Percentiles rank a stretch among this genome's conserved stretches.
Conservation (phyloP, 768 basidiomycete species). For the Russula sp. region DNA sequence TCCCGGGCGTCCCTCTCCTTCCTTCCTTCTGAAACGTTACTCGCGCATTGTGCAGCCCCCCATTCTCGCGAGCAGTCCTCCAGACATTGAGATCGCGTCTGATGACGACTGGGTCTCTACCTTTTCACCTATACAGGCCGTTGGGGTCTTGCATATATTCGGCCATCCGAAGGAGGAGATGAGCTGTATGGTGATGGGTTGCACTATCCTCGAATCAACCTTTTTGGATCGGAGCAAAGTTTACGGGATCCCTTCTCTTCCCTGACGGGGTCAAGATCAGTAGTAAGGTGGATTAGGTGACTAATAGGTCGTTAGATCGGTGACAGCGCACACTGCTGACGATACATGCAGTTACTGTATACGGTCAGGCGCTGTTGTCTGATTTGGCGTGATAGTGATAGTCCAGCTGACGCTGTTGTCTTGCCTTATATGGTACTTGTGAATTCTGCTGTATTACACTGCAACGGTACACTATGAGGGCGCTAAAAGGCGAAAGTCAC, state of each 20-base stretch:
- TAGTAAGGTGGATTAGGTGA: background rate
- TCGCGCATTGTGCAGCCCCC: slow-evolving; percentile 19
- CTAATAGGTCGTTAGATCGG: too few relatives aligned
- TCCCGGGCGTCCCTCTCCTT: slow-evolving; percentile 18
- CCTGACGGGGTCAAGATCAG: background rate
- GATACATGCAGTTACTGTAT: too few relatives aligned
- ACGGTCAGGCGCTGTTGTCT: too few relatives aligned
- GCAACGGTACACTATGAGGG: too few relatives aligned
- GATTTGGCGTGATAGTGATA: too few relatives aligned
- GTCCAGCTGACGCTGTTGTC: too few relatives aligned
- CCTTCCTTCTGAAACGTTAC: slow-evolving; percentile 1
- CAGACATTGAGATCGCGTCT: background rate
- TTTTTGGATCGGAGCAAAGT: slow-evolving; percentile 18
- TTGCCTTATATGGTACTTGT: too few relatives aligned
- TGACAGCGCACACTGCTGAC: too few relatives aligned
- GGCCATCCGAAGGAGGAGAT: background rate
- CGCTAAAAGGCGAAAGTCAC: too few relatives aligned
- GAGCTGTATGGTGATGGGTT: slow-evolving; percentile 24
- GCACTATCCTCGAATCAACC: slow-evolving; percentile 11
- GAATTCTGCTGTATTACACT: too few relatives aligned
- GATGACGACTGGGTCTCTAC: slow-evolving; percentile 16
- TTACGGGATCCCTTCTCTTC: slow-evolving; percentile 20
- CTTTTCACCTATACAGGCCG: slow-evolving; percentile 11
- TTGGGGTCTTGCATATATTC: slow-evolving; percentile 19
- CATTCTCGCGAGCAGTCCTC: background rate